Percentiles rank a stretch among this genome's conserved stretches.
These are phyloP conservation scores for Oryza coarctata DNA, from an alignment of 176 grass and related monocot species.

Conservation along the genomic window DNA sequence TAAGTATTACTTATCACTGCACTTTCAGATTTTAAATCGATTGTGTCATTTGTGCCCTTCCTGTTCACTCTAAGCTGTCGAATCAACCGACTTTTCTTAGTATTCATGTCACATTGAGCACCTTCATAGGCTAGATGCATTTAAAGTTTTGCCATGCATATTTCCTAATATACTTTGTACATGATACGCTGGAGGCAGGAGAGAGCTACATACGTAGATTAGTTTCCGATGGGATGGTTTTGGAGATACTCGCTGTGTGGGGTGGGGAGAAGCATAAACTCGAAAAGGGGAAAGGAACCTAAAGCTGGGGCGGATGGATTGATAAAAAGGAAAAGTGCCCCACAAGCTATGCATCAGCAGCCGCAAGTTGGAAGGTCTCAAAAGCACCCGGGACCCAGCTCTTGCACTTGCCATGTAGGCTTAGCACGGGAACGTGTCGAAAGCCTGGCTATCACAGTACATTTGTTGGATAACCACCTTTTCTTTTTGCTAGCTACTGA, in stretches of 20 bases:
- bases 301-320: slow-evolving; percentile 66
- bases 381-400: slow-evolving; percentile 40
- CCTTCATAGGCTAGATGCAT: background rate
- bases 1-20: slow-evolving; percentile 17
- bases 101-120: slow-evolving; percentile 19
- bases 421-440: slow-evolving; percentile 49
- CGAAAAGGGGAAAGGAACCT: slow-evolving; percentile 81
- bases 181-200: slow-evolving; percentile 20
- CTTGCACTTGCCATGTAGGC: slow-evolving; percentile 38
- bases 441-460: slow-evolving; percentile 29
- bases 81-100: slow-evolving; percentile 37
- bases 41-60: slow-evolving; percentile 36
- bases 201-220: slow-evolving; percentile 12
- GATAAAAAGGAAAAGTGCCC: slow-evolving; percentile 82
- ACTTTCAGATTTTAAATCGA: slow-evolving; percentile 38
- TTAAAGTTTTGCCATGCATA: background rate
- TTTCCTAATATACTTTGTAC: background rate
- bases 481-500: slow-evolving; percentile 34
- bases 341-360: slow-evolving; percentile 56
- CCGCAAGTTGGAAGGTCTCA: slow-evolving; percentile 48
- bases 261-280: slow-evolving; percentile 67
- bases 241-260: slow-evolving; percentile 44
- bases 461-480: slow-evolving; percentile 29
- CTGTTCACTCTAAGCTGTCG: slow-evolving; percentile 49
- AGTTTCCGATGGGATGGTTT: slow-evolving; percentile 22